Base-by-base conservation (phyloP, 1,139 yeast genomes). In the Lodderomyces elongisporus region DNA sequence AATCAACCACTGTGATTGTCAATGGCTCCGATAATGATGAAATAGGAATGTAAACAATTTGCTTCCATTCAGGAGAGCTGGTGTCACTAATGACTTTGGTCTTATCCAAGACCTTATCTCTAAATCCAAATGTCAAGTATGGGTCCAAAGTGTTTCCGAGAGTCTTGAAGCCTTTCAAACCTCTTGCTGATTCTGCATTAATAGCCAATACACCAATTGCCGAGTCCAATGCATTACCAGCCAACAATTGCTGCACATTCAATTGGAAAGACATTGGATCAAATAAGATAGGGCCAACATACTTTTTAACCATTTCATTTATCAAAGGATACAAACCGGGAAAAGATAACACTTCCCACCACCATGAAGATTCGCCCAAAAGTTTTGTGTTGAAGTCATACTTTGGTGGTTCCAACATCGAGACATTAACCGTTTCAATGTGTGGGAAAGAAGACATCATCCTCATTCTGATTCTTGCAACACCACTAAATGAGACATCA, bases 401-500 rank as follows among this genome's bases (percentile, higher is more conserved):
- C 43, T 78, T 71, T 14, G 97, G 96, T 25, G 94, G 80, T 41
- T 85, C 91, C 56, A 88, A 62, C 47, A 91, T 65, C 15, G 95
- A 79, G 22, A 89, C 76, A 52, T 85, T 91, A 14, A 88, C 79
- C 2, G 96, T 88, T 57, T 91, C 94, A 42, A 91, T 67, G 58
- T 91, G 97, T 4, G 98, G 98, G 60, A 84, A 88, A 4, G 87
- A 71, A 2, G 87, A 58, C 82, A 85, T 89, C 80, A 91, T 79
- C 67, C 91, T 83, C 54, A 91, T 58, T 51, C 96, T 74, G 35
- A 91, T 74, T 56, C 96, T 77, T 36, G 82, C 74, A 42, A 76
- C 64, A 6, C 85, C 89, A 37, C 66, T 71, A 47, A 81, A 76
- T 0, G 88, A 66, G 37, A 79, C 69, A 44, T 79, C 77, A 22